phyloP scores from a whole-genome alignment of 2,329 filamentous ascomycete genomes.

The Colletotrichum noveboracense region DNA sequence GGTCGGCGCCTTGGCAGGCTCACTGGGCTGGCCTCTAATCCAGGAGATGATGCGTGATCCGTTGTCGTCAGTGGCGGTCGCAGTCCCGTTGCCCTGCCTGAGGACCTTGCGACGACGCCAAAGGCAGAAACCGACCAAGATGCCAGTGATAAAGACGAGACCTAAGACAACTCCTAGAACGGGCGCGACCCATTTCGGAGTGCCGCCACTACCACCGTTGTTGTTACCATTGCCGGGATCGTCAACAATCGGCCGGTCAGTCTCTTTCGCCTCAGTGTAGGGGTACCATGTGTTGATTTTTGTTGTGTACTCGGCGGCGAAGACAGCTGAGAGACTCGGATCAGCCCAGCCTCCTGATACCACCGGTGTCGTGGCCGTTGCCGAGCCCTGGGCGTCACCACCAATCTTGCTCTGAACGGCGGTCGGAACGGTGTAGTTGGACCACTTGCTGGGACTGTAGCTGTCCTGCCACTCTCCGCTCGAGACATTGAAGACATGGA shows the following conservation, averaged over 20 bases:
- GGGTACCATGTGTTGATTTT: conserved; percentile 68
- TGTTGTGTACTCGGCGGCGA: conserved; percentile 57
- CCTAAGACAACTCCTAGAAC: conserved; percentile 68
- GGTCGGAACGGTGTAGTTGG: conserved; percentile 72
- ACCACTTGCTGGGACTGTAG: conserved; percentile 70
- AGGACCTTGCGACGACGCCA: conserved; percentile 55
- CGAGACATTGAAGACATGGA: conserved; percentile 77
- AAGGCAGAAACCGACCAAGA: conserved; percentile 57
- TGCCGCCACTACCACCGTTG: conserved; percentile 36
- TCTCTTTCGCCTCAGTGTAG: conserved; percentile 48
- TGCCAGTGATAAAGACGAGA: conserved; percentile 57
- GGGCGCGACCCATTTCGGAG: conserved; percentile 64
- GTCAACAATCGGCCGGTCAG: conserved; percentile 23
- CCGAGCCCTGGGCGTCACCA: conserved; percentile 68
- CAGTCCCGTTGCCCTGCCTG: conserved; percentile 38
- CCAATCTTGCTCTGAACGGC: conserved; percentile 70
- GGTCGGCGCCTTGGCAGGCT: conserved; percentile 47
- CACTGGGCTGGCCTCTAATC: conserved; percentile 50
- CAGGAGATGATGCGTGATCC: conserved; percentile 55
- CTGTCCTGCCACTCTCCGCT: conserved; percentile 70
- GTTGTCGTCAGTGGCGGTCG: conserved; percentile 49
- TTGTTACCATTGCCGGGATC: conserved; percentile 8
- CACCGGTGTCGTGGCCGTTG: conserved; percentile 70
- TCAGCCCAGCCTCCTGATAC: conserved; percentile 61
- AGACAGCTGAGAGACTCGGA: conserved; percentile 55